Conservation (phyloP, 768 basidiomycete species). For the Boletus coccyginus region DNA sequence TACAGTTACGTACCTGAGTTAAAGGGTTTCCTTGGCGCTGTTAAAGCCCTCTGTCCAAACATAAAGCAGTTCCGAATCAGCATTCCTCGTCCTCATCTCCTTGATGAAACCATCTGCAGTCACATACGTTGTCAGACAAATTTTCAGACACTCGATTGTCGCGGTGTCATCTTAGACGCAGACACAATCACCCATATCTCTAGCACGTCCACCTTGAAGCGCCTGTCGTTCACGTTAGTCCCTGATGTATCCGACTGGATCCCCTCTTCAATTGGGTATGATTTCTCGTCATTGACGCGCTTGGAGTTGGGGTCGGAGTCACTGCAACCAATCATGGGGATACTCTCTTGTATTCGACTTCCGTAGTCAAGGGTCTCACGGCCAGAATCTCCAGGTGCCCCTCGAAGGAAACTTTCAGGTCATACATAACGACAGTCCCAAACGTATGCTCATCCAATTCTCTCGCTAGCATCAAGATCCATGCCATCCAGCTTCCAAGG, state of each 20-base stretch:
- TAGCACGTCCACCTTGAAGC: not conserved
- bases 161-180: not conserved
- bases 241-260: not conserved
- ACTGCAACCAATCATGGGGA: not conserved
- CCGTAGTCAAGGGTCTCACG: not conserved
- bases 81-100: not conserved
- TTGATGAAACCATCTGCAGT: not conserved
- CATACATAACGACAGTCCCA: not conserved
- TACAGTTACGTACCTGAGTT: not conserved
- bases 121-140: not conserved
- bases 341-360: not conserved
- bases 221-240: not conserved
- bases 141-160: not conserved
- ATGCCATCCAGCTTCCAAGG: not conserved
- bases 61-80: not conserved
- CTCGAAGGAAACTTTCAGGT: not conserved
- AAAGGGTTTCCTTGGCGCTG: not conserved
- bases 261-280: not conserved
- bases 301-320: not conserved
- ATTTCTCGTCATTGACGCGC: not conserved
- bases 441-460: not conserved
- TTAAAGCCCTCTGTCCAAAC: not conserved
- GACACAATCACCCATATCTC: not conserved
- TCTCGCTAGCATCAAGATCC: not conserved
- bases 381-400: not conserved